These are phyloP conservation scores for Phlebiopsis gigantea DNA, from an alignment of 768 basidiomycete genomes.

Conservation along the genomic window DNA sequence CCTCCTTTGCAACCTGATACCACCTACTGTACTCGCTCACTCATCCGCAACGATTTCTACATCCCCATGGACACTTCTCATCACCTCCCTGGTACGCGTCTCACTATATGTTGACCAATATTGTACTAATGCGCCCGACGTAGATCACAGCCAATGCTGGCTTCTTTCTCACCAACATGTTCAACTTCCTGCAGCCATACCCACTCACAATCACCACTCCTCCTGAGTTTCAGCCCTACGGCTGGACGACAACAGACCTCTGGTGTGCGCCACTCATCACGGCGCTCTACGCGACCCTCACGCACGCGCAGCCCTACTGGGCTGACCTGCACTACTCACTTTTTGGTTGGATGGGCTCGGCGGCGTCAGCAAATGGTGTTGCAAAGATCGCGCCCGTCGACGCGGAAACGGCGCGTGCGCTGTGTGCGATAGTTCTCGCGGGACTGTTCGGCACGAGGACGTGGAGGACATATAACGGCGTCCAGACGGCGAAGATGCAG, in stretches of 20 bases:
- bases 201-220: conserved; percentile 68
- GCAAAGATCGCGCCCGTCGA: conserved; percentile 44
- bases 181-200: conserved; percentile 72
- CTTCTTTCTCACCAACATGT: conserved; percentile 72
- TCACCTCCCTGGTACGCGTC: conserved; percentile 64
- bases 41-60: conserved; percentile 42
- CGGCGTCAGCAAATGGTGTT: conserved; percentile 22
- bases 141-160: conserved; percentile 74
- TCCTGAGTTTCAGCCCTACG: conserved; percentile 71
- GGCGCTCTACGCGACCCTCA: conserved; percentile 73
- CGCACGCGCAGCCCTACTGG: conserved; percentile 86
- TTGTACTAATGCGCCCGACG: not conserved
- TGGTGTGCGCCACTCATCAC: conserved; percentile 83
- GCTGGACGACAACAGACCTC: conserved; percentile 81
- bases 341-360: conserved; percentile 39
- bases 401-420: conserved; percentile 59
- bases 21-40: conserved; percentile 58
- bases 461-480: conserved; percentile 51
- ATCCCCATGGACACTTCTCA: conserved; percentile 74
- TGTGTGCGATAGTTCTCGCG: conserved; percentile 63
- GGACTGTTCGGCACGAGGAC: conserved; percentile 59
- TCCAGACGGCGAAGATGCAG: conserved; percentile 12
- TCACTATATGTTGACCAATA: not conserved
- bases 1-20: conserved; percentile 73
- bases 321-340: conserved; percentile 50